These are phyloP conservation scores for Penicillium cataractarum DNA, from an alignment of 495 filamentous ascomycete genomes.

Conservation along the genomic window DNA sequence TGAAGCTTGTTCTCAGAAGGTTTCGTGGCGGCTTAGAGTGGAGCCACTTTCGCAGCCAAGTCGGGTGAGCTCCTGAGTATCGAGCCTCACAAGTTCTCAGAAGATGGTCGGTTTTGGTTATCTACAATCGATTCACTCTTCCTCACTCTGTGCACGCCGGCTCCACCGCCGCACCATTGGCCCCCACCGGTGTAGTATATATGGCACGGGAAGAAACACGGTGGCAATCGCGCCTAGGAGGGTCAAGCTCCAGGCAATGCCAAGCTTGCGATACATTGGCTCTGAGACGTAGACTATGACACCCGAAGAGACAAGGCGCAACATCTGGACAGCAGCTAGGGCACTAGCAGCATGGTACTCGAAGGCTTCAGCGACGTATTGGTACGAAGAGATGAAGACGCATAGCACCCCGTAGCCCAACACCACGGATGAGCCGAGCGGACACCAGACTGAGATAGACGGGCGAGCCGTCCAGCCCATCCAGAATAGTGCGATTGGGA, in stretches of 20 bases:
- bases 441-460: constrained; percentile 52
- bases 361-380: constrained; percentile 56
- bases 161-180: constrained; percentile 14
- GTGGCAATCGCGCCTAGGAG: constrained; percentile 47
- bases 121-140: background rate
- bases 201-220: constrained; percentile 55
- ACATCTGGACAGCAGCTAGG: constrained; percentile 48
- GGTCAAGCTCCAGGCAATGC: constrained; percentile 52
- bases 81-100: no score
- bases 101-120: no score
- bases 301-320: constrained; percentile 50
- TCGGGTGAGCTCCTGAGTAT: no score
- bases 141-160: constrained; percentile 7
- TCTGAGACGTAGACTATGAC: constrained; percentile 45
- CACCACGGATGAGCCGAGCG: constrained; percentile 43
- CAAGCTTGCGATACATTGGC: constrained; percentile 50
- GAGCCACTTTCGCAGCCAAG: no score
- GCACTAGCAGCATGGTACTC: constrained; percentile 38
- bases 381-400: constrained; percentile 50
- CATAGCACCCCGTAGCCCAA: constrained; percentile 53
- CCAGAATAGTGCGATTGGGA: constrained; percentile 61
- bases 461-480: constrained; percentile 56
- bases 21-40: background rate
- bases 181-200: constrained; percentile 34
- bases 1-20: background rate